phyloP scores from a whole-genome alignment of 495 filamentous ascomycete species.

The Lichenothelia convexa region DNA sequence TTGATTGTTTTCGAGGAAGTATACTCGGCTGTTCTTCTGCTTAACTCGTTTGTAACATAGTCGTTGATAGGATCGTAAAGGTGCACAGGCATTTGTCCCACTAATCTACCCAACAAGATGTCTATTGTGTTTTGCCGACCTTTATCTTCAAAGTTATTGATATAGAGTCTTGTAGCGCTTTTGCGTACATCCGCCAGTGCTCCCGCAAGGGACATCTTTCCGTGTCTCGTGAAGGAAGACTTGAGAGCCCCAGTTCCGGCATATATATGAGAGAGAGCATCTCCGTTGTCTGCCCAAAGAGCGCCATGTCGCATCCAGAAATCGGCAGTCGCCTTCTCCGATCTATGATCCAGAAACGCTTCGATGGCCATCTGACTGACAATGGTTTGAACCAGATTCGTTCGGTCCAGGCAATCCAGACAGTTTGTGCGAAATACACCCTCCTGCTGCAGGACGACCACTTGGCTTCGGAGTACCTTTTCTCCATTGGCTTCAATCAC shows the following conservation, averaged over 20 bases:
- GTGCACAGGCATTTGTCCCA: constrained; percentile 67
- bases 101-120: constrained; percentile 64
- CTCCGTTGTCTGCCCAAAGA: constrained; percentile 97
- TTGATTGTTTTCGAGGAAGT: constrained; percentile 31
- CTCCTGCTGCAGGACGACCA: constrained; percentile 72
- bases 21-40: constrained; percentile 26
- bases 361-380: constrained; percentile 84
- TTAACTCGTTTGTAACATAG: constrained; percentile 57
- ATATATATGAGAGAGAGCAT: constrained; percentile 86
- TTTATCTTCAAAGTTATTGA: constrained; percentile 95
- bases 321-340: constrained; percentile 47
- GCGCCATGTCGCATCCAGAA: constrained; percentile 81
- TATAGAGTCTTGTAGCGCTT: constrained; percentile 79
- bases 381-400: constrained; percentile 90
- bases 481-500: constrained; percentile 14
- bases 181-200: constrained; percentile 91
- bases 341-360: constrained; percentile 51
- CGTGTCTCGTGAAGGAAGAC: constrained; percentile 84
- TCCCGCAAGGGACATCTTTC: constrained; percentile 90
- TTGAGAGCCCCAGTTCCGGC: constrained; percentile 92
- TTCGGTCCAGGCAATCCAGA: constrained; percentile 87
- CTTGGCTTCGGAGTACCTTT: constrained; percentile 28
- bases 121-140: constrained; percentile 88
- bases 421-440: constrained; percentile 94
- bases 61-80: constrained; percentile 92